phyloP scores from a whole-genome alignment of 148 eudicot genomes.

The Polygonum maritimum region DNA sequence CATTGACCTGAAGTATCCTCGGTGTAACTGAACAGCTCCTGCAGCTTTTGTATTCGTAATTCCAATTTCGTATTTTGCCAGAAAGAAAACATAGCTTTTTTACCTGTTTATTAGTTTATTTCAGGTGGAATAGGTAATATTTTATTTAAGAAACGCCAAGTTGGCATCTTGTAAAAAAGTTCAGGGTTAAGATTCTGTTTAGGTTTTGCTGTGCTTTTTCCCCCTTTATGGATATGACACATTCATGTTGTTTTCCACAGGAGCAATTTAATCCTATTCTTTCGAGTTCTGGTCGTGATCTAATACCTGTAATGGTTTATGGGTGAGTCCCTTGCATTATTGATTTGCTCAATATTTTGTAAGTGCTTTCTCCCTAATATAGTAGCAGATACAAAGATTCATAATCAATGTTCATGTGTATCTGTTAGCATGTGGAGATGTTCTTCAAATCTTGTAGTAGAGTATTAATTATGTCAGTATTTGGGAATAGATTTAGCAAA shows the following conservation, averaged over 20 bases:
- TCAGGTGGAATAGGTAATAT: not conserved
- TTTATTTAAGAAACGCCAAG: not conserved
- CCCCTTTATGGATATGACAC: not conserved
- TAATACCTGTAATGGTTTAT: conserved; percentile 95
- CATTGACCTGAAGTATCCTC: too few relatives aligned
- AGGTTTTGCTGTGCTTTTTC: not conserved
- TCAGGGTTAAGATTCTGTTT: not conserved
- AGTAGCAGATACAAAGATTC: not conserved
- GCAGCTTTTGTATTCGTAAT: too few relatives aligned
- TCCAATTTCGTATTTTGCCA: too few relatives aligned
- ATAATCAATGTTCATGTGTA: not conserved
- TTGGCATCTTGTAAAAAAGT: not conserved
- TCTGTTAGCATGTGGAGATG: not conserved
- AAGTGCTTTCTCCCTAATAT: too few relatives aligned
- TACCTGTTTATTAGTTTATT: too few relatives aligned
- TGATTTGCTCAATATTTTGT: too few relatives aligned
- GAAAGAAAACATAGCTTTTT: too few relatives aligned
- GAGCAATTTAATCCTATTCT: conserved; percentile 92
- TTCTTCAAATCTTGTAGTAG: too few relatives aligned
- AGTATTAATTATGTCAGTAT: not conserved
- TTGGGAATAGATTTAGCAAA: not conserved
- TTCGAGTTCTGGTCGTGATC: conserved; percentile 73
- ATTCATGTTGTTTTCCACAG: conserved; percentile 28
- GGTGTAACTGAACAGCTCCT: too few relatives aligned
- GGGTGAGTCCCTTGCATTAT: conserved; percentile 46